Evolutionary conservation across 1,284 basidiomycete genomes (phyloP).

Genomic region (Irpex sp.): DNA sequence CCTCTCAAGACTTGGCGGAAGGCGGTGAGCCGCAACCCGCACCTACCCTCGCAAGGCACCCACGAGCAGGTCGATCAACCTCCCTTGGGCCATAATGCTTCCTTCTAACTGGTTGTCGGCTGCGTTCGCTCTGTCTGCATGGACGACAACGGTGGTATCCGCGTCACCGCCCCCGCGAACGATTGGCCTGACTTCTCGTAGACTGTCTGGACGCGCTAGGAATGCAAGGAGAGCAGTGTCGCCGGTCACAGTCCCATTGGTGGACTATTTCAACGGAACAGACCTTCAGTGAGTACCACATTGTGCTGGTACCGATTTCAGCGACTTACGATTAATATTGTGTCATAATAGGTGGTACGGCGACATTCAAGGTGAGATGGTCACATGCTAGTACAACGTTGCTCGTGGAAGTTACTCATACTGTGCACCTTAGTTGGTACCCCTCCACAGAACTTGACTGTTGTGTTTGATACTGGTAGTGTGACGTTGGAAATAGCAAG

Average conservation of each 20-base stretch:
- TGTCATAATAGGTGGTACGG: constrained; percentile 44
- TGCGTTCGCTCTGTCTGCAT: neutral
- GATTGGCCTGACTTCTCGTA: constrained; percentile 38
- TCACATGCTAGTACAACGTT: neutral
- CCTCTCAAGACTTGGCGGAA: neutral
- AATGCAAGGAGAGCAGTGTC: constrained; percentile 30
- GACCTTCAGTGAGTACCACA: constrained; percentile 44
- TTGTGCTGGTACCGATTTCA: neutral
- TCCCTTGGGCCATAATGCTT: neutral
- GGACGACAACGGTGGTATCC: neutral
- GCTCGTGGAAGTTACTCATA: neutral
- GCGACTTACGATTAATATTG: neutral
- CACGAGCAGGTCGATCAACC: too few relatives aligned
- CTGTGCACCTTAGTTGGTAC: constrained; percentile 35
- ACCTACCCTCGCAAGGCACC: too few relatives aligned
- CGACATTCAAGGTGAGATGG: constrained; percentile 30
- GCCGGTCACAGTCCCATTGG: constrained; percentile 38
- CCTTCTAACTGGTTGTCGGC: neutral
- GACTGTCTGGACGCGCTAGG: constrained; percentile 20
- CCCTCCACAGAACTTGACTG: constrained; percentile 44
- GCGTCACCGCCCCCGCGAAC: constrained; percentile 8
- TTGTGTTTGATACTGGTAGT: constrained; percentile 56
- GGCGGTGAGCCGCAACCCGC: too few relatives aligned
- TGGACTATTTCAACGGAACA: constrained; percentile 50
- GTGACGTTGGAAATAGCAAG: constrained; percentile 46